phyloP scores from a whole-genome alignment of 2,329 filamentous ascomycete species.

The Penicillium sp. region DNA sequence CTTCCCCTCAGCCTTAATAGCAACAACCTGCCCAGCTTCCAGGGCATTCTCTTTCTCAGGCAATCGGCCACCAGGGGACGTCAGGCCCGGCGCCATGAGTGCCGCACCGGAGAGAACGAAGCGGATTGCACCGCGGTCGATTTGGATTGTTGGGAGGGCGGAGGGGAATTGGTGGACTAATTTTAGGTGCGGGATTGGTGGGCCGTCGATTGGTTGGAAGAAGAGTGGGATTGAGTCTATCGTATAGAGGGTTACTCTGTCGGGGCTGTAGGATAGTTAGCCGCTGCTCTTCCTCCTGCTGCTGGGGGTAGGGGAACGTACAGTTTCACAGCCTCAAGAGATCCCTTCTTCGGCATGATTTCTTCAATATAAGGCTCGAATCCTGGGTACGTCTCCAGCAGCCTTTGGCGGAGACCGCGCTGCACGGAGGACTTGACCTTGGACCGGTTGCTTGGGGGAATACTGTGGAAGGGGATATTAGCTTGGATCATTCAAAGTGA shows the following conservation, averaged over 20 bases:
- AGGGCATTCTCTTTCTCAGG: conserved; percentile 69
- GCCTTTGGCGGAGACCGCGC: conserved; percentile 79
- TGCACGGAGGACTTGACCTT: conserved; percentile 98
- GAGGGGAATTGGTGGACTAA: conserved; percentile 89
- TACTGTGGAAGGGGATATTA: conserved; percentile 61
- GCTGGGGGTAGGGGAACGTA: conserved; percentile 35
- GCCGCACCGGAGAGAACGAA: conserved; percentile 94
- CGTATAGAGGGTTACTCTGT: conserved; percentile 86
- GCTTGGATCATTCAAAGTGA: too few species aligned
- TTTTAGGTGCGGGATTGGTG: conserved; percentile 82
- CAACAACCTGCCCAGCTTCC: conserved; percentile 79
- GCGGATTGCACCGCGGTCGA: conserved; percentile 93
- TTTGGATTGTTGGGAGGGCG: conserved; percentile 81
- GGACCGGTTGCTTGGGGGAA: conserved; percentile 78
- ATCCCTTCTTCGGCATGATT: conserved; percentile 91
- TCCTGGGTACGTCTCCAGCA: conserved; percentile 82
- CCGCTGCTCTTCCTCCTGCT: too few species aligned
- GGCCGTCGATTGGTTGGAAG: conserved; percentile 81
- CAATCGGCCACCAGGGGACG: conserved; percentile 77
- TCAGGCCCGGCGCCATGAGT: conserved; percentile 94
- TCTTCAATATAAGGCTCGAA: conserved; percentile 89
- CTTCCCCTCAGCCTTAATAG: conserved; percentile 92
- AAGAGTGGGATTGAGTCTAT: conserved; percentile 80
- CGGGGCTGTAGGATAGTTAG: conserved; percentile 59
- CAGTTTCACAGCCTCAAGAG: conserved; percentile 88